Base-by-base conservation (phyloP, 441 rosid species). In the Mallotus japonicus region DNA sequence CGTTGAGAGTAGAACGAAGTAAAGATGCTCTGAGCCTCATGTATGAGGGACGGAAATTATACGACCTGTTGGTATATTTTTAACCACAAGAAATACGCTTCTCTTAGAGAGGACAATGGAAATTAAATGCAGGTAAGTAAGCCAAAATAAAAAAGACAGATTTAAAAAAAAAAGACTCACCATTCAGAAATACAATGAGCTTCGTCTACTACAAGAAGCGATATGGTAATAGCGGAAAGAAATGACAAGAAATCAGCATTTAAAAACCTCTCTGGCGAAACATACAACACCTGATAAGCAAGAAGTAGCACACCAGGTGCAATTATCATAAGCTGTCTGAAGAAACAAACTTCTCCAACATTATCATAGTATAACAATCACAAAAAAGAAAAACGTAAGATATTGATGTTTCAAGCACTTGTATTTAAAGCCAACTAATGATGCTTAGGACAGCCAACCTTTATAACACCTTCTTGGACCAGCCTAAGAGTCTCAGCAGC, bases 131-230 rank as follows among this genome's bases (percentile, higher is more conserved):
- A 69, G 20, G 37, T 28, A 65, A 58, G 16, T 14, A 77, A 65
- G 58, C 28, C 32, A 22, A 62, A 60, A 28, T 28, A 24, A n/a
- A 73, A 63, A 62, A 34, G 53, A 64, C 46, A 37, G 66, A 69
- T 66, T 75, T 72, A 54, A 7, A 67, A 65, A 42, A 37, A 65
- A 67, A 34, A 37, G 2, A 77, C 91, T 84, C 79, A 95, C 99
- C 99, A 95, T 80, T 95, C 97, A 72, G 99, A 95, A 50, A 95
- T 75, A 82, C 99, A 95, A 64, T 95, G 97, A 79, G 96, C 97
- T 89, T 95, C 99, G 87, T 95, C 98, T 56, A 95, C 94, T 37
- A 95, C 98, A 16, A 95, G 84, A 74, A 95, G 92, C 8, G 97
- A 89, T 81, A 92, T 83, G n/a, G 75, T 73, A 75, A 72, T 63